Percentiles rank a stretch among this genome's conserved stretches.
Conservation (phyloP, 495 filamentous ascomycete species). For the Xylaria scruposa region DNA sequence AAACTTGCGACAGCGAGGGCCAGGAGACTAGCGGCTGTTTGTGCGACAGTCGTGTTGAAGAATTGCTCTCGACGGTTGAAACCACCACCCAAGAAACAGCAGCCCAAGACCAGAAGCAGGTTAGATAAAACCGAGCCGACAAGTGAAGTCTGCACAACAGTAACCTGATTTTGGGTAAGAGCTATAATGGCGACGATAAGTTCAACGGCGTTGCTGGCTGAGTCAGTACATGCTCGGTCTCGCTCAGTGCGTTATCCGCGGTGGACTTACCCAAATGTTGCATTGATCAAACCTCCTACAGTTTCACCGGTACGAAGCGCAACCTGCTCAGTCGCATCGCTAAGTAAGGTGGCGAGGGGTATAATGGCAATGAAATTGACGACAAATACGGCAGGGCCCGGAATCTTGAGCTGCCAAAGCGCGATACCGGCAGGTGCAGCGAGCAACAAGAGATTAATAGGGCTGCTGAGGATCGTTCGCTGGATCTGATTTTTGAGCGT, state of each 20-base stretch:
- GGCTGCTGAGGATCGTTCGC: constrained; percentile 76
- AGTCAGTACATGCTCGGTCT: constrained; percentile 26
- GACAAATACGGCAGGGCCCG: constrained; percentile 72
- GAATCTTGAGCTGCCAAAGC: constrained; percentile 64
- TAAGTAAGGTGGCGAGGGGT: constrained; percentile 85
- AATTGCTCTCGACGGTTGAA: constrained; percentile 79
- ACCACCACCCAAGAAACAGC: constrained; percentile 92
- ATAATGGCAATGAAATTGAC: constrained; percentile 91
- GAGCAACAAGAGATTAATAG: constrained; percentile 84
- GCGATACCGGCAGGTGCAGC: constrained; percentile 81
- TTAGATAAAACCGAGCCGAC: constrained; percentile 93
- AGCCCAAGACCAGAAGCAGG: constrained; percentile 87
- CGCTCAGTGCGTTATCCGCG: constrained; percentile 3
- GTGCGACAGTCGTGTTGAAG: constrained; percentile 94
- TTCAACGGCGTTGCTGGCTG: constrained; percentile 81
- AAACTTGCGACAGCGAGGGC: constrained; percentile 79
- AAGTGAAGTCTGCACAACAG: constrained; percentile 91
- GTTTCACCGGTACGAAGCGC: constrained; percentile 83
- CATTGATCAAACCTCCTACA: constrained; percentile 85
- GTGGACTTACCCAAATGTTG: constrained; percentile 76
- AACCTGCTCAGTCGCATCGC: constrained; percentile 92
- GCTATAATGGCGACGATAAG: constrained; percentile 90
- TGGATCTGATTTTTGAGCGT: constrained; percentile 73
- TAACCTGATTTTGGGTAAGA: constrained; percentile 70
- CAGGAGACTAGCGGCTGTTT: constrained; percentile 84